Evolutionary conservation across 805 yeast genomes (phyloP), one percentile per base, ranked within the genome.

Genomic region (Limtongia smithiae): DNA sequence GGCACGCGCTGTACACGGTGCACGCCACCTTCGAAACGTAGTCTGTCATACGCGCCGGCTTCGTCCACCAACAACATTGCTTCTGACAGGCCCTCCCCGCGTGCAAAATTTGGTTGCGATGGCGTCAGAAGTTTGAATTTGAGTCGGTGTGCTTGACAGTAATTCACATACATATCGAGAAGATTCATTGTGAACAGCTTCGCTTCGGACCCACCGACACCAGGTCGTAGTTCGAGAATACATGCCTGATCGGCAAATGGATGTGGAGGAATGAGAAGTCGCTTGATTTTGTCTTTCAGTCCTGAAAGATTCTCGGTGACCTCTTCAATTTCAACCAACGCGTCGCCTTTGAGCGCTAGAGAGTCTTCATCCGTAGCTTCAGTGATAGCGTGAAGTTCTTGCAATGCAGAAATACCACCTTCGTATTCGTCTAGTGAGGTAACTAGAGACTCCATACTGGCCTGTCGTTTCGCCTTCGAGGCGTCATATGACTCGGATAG

Each of bases 1-100:
- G 98, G 98, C 6, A 91, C 80, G 51, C 98, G 71, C 65, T 93
- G 98, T 1, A 93, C 98, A 37, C 98, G 72, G 66, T 93, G 98
- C 6, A 93, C 96, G 3, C 98, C 98, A 25, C 95, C 88, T 65
- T 93, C 98, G 60, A 79, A 82, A 54, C 91, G 75, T 40, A 93
- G 66, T 35, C 74, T 63, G 55, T 82, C 82, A 63, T 83, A 93
- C 0, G 95, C 75, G 0, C 95, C 95, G 0, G 83, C 82, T 53
- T 80, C 80, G 55, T 84, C 84, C 8, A 93, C 75, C 37, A 80
- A 68, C 25, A 93, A 67, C 12, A 87, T 81, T 11, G 94, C 97
- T 60, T 83, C 93, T 1, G 80, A 69, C 4, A 86, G 69, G 0
- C 95, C 95, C 9, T 46, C 48, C 36, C 73, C 73, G 0, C 87